Evolutionary conservation across 495 filamentous ascomycete species (phyloP).

Genomic region (Aspergillus conjunctus): DNA sequence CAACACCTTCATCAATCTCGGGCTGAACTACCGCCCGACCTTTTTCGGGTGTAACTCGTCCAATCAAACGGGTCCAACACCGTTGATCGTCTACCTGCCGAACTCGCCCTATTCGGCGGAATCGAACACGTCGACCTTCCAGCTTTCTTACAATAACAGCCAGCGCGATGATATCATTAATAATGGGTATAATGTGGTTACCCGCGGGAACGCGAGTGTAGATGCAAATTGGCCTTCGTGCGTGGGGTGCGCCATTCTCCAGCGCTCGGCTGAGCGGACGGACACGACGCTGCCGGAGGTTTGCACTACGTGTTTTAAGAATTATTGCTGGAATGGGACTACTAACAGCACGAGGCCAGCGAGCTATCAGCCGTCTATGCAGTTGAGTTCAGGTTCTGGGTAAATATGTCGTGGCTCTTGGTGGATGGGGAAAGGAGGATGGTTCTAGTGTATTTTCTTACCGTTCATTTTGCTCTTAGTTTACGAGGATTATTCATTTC

Average conservation of each 20-base stretch:
- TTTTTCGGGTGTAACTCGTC: slow-evolving; percentile 85
- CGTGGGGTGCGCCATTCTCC: slow-evolving; percentile 79
- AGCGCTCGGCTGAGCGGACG: slow-evolving; percentile 65
- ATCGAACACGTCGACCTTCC: slow-evolving; percentile 74
- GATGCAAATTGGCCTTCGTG: slow-evolving; percentile 74
- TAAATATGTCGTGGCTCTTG: neutral
- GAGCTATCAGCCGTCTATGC: slow-evolving; percentile 23
- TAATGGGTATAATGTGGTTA: slow-evolving; percentile 82
- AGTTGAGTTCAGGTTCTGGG: neutral
- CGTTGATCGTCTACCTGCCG: slow-evolving; percentile 82
- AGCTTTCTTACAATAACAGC: slow-evolving; percentile 56
- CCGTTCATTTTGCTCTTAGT: neutral
- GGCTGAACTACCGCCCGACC: slow-evolving; percentile 77
- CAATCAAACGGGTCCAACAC: slow-evolving; percentile 54
- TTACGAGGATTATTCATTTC: neutral
- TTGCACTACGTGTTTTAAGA: slow-evolving; percentile 69
- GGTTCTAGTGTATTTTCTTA: neutral
- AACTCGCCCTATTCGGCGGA: slow-evolving; percentile 73
- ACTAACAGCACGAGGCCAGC: slow-evolving; percentile 42
- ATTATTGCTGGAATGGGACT: slow-evolving; percentile 87
- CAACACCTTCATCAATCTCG: slow-evolving; percentile 82
- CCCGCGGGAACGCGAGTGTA: slow-evolving; percentile 71
- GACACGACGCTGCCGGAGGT: slow-evolving; percentile 58
- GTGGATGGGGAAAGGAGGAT: neutral
- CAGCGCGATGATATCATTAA: slow-evolving; percentile 73